Percentiles rank a stretch among this genome's conserved stretches.
phyloP scores from a whole-genome alignment of 768 basidiomycete species.

The Mycena chlorophos region DNA sequence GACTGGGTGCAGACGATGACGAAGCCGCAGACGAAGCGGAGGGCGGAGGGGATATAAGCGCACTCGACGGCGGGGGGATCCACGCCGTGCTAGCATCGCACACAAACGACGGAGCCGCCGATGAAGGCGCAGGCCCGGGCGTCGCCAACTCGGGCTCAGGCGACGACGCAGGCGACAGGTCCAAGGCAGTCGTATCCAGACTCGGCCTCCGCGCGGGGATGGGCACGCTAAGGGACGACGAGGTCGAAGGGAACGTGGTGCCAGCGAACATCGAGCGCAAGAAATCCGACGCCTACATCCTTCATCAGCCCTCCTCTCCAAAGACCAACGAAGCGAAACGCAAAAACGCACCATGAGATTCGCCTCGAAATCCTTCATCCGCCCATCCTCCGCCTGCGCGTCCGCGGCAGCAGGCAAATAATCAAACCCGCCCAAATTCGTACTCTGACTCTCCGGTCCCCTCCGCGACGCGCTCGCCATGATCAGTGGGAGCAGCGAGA shows the following conservation, averaged over 20 bases:
- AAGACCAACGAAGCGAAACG: slow-evolving; percentile 8
- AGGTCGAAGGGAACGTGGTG: too few relatives aligned
- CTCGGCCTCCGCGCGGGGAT: not conserved
- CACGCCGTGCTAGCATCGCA: not conserved
- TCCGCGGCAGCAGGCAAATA: slow-evolving; percentile 48
- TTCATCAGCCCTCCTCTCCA: slow-evolving; percentile 13
- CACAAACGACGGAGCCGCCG: not conserved
- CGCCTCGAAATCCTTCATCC: slow-evolving; percentile 42
- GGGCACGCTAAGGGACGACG: not conserved
- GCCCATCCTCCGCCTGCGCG: slow-evolving; percentile 17
- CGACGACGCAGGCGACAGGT: not conserved
- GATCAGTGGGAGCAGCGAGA: slow-evolving; percentile 14
- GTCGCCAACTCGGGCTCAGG: not conserved
- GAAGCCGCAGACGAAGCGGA: not conserved
- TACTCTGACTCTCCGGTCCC: not conserved
- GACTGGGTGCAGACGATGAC: not conserved
- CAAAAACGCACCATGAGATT: slow-evolving; percentile 40
- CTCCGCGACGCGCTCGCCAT: slow-evolving; percentile 1
- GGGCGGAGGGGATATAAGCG: not conserved
- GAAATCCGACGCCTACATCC: slow-evolving; percentile 51
- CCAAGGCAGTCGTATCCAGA: not conserved
- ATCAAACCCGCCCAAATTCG: slow-evolving; percentile 41
- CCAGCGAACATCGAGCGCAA: slow-evolving; percentile 49
- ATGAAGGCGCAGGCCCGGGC: not conserved
- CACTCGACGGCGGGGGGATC: not conserved